These are phyloP conservation scores for Pichia sp. DNA, from an alignment of 1,139 yeast species.

Conservation along the genomic window DNA sequence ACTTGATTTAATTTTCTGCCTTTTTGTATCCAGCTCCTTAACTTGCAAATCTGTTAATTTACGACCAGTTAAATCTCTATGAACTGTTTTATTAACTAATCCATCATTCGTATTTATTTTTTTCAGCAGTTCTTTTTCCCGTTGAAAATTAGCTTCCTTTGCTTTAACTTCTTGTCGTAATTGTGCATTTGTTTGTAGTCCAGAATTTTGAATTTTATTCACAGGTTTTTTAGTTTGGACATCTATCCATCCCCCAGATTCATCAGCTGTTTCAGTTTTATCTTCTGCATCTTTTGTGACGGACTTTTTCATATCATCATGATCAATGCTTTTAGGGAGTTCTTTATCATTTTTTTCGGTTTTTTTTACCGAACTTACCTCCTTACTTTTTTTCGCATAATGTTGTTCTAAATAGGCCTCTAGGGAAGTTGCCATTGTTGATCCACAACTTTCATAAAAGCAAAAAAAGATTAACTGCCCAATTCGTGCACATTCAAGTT, in stretches of 20 bases:
- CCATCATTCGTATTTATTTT: not conserved
- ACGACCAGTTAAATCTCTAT: slow-evolving; percentile 56
- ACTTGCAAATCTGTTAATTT: slow-evolving; percentile 4
- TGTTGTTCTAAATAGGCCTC: not conserved
- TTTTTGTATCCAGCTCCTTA: slow-evolving; percentile 31
- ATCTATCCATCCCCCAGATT: slow-evolving; percentile 37
- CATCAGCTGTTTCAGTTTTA: not conserved
- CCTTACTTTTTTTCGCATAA: not conserved
- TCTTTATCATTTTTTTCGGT: not conserved
- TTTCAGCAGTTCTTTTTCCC: slow-evolving; percentile 22
- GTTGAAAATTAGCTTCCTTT: slow-evolving; percentile 7
- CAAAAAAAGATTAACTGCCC: not conserved
- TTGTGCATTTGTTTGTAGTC: slow-evolving; percentile 17
- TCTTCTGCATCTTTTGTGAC: not conserved
- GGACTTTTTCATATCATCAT: not conserved
- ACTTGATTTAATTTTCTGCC: slow-evolving; percentile 26
- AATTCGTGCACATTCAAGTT: not conserved
- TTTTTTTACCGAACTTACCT: not conserved
- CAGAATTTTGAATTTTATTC: slow-evolving; percentile 15
- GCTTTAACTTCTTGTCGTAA: slow-evolving; percentile 13
- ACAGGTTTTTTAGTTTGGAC: slow-evolving; percentile 39
- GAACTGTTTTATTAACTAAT: slow-evolving; percentile 34
- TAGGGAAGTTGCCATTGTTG: not conserved
- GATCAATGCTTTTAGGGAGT: not conserved
- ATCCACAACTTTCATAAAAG: not conserved